Conservation (phyloP, 1,284 basidiomycete genomes). For the Cutaneotrichosporon cutaneum region DNA sequence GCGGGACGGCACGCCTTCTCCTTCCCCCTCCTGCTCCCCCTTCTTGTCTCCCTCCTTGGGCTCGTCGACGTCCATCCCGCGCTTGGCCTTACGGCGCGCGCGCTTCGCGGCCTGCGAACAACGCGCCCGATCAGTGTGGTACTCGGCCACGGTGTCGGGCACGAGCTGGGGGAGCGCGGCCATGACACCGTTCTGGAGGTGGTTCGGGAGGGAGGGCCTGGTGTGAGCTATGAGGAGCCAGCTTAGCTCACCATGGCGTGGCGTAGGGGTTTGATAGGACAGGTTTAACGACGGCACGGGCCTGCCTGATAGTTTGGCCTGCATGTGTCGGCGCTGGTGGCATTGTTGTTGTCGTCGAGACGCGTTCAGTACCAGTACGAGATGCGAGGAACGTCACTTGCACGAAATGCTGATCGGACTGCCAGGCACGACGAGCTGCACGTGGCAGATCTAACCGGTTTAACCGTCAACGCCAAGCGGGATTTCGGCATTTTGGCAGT, state of each 20-base stretch:
- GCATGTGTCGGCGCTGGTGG: conserved; percentile 17
- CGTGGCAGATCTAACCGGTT: no score
- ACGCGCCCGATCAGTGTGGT: conserved; percentile 41
- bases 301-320: conserved; percentile 25
- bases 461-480: no score
- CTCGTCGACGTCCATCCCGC: conserved; percentile 4
- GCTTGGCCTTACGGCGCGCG: background rate
- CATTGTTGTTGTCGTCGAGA: conserved; percentile 14
- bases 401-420: background rate
- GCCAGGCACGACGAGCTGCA: no score
- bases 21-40: background rate
- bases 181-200: conserved; percentile 41
- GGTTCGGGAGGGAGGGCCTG: conserved; percentile 46
- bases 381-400: background rate
- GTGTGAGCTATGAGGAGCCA: background rate
- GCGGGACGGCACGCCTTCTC: conserved; percentile 9
- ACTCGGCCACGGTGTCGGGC: conserved; percentile 36
- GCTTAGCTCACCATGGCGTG: conserved; percentile 40
- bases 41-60: conserved; percentile 2
- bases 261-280: conserved; percentile 42
- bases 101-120: conserved; percentile 37
- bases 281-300: conserved; percentile 23
- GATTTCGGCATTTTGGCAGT: background rate
- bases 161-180: conserved; percentile 37
- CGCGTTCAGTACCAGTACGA: no score